Evolutionary conservation across 257 asterid genomes (phyloP).

Genomic region (Asclepias syriaca): DNA sequence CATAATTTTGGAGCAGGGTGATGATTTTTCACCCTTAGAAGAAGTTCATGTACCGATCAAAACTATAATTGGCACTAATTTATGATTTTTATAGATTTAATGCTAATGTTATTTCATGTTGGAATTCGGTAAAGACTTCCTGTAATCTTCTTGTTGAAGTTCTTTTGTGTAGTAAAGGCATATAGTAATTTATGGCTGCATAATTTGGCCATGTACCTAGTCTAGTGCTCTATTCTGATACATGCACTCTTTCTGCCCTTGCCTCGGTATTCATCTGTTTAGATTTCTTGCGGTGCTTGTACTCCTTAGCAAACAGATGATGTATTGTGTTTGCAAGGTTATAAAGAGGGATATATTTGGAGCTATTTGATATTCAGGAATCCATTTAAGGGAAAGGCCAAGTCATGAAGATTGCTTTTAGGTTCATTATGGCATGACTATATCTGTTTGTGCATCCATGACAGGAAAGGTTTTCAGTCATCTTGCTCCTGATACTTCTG

Average conservation of each 20-base stretch:
- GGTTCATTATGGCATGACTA: conserved; percentile 49
- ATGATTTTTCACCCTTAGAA: not conserved
- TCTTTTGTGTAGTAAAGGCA: not conserved
- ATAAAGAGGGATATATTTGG: conserved; percentile 28
- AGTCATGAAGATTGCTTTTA: conserved; percentile 38
- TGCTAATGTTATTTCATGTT: not conserved
- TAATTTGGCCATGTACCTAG: not conserved
- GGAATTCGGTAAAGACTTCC: not conserved
- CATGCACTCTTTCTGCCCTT: not conserved
- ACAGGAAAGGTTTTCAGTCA: conserved; percentile 71
- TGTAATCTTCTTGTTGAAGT: not conserved
- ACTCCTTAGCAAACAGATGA: conserved; percentile 17
- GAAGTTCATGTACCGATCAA: not conserved
- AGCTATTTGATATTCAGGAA: conserved; percentile 41
- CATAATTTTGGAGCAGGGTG: not conserved
- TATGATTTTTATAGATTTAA: not conserved
- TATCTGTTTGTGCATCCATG: conserved; percentile 58
- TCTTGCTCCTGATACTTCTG: conserved; percentile 60
- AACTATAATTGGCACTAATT: not conserved
- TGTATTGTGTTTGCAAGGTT: conserved; percentile 30
- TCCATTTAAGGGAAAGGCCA: conserved; percentile 44
- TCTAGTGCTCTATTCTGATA: not conserved
- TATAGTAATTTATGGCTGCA: not conserved
- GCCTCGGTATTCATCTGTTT: not conserved
- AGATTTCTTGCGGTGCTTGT: conserved; percentile 15